Percentiles rank a stretch among this genome's conserved stretches.
These are phyloP conservation scores for Pigoraptor vietnamica DNA, from an alignment of 78 protist genomes.

Conservation along the genomic window DNA sequence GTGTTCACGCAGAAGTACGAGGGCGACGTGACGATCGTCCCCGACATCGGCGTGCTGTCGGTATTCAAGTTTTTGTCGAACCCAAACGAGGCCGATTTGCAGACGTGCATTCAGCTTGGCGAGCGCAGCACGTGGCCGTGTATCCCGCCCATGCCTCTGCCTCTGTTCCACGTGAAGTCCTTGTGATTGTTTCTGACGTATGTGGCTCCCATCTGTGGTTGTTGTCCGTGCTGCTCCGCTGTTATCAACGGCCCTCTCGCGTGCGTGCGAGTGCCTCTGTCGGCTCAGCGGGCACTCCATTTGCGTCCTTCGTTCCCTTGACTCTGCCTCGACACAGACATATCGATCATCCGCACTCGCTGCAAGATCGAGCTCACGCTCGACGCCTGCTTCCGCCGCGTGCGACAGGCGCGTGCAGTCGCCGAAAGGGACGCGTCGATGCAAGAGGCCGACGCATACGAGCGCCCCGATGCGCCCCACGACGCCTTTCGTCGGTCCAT, in stretches of 20 bases:
- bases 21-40: slow-evolving; percentile 68
- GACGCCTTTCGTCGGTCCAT: too few relatives aligned
- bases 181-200: background rate
- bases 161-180: background rate
- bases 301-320: too few relatives aligned
- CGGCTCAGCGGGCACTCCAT: too few relatives aligned
- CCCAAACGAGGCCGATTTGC: background rate
- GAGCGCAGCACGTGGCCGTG: background rate
- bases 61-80: background rate
- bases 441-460: too few relatives aligned
- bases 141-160: background rate
- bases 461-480: too few relatives aligned
- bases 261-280: too few relatives aligned
- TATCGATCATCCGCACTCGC: background rate
- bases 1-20: slow-evolving; percentile 19
- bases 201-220: background rate
- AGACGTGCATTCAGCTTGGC: background rate
- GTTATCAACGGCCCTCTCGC: background rate
- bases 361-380: background rate
- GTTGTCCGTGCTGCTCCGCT: too few relatives aligned
- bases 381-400: background rate
- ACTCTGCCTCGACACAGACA: background rate
- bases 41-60: slow-evolving; percentile 4
- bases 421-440: too few relatives aligned
- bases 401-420: too few relatives aligned